phyloP scores from a whole-genome alignment of 2,329 filamentous ascomycete species.

The Ophiostoma montium region DNA sequence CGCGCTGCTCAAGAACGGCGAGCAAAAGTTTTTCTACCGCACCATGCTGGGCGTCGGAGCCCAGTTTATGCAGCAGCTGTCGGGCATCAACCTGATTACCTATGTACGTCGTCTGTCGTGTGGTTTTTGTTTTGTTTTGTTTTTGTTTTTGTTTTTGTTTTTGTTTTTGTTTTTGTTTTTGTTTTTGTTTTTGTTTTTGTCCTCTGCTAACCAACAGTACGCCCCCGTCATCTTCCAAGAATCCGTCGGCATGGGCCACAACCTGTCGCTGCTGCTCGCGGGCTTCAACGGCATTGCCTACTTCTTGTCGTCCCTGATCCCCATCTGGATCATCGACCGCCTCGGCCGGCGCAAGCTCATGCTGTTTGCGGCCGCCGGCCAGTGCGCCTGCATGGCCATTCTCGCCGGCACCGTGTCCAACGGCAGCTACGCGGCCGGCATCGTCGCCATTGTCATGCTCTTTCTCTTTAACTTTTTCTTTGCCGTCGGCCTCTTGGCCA shows the following conservation, averaged over 20 bases:
- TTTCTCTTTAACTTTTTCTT: conserved; percentile 22
- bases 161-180: conserved; percentile 1
- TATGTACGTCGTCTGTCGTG: not conserved
- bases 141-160: not conserved
- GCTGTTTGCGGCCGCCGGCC: conserved; percentile 52
- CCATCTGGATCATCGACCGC: conserved; percentile 36
- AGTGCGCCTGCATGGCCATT: conserved; percentile 56
- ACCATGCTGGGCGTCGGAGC: not conserved
- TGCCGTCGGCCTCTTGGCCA: conserved; percentile 21
- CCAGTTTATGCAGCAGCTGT: conserved; percentile 19
- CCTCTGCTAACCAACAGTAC: not conserved
- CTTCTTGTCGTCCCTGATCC: conserved; percentile 7
- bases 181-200: too few relatives aligned
- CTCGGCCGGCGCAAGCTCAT: conserved; percentile 57
- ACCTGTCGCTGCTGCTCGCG: conserved; percentile 4
- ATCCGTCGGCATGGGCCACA: conserved; percentile 6
- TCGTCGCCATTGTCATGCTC: conserved; percentile 48
- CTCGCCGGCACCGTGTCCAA: conserved; percentile 26
- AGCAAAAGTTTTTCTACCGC: conserved; percentile 4
- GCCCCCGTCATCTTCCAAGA: conserved; percentile 7
- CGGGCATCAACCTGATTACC: conserved; percentile 20
- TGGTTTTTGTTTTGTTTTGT: not conserved
- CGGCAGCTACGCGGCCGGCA: conserved; percentile 34
- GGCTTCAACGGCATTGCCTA: conserved; percentile 7
- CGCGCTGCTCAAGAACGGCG: conserved; percentile 2